phyloP scores from a whole-genome alignment of 208 protist genomes.

The Angomonas deanei region DNA sequence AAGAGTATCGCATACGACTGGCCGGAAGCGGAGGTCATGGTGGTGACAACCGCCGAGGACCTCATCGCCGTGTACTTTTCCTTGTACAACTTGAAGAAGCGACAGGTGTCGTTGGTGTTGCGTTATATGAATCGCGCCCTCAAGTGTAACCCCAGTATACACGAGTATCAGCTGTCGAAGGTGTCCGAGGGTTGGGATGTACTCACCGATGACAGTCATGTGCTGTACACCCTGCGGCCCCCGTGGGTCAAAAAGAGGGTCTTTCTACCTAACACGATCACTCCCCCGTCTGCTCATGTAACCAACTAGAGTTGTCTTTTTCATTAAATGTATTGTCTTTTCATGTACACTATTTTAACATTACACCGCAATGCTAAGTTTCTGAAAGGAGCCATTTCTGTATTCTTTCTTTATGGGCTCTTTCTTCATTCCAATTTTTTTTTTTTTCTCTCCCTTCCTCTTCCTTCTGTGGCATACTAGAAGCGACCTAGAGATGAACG shows the following conservation, averaged over 20 bases:
- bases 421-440: neutral
- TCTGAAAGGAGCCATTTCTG: neutral
- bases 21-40: slow-evolving; percentile 52
- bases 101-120: slow-evolving; percentile 38
- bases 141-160: slow-evolving; percentile 51
- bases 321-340: neutral
- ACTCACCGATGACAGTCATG: slow-evolving; percentile 72
- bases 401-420: neutral
- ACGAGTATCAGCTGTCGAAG: slow-evolving; percentile 59
- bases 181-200: slow-evolving; percentile 84
- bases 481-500: slow-evolving; percentile 29
- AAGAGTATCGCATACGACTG: slow-evolving; percentile 61
- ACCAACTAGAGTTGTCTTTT: neutral
- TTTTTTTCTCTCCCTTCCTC: neutral
- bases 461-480: neutral
- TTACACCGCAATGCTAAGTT: neutral
- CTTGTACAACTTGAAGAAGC: slow-evolving; percentile 29
- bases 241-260: slow-evolving; percentile 71
- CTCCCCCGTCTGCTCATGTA: slow-evolving; percentile 22
- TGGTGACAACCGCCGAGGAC: slow-evolving; percentile 86
- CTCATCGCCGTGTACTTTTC: slow-evolving; percentile 85
- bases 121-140: slow-evolving; percentile 79
- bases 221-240: slow-evolving; percentile 85
- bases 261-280: slow-evolving; percentile 61
- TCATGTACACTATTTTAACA: neutral